Evolutionary conservation across 495 filamentous ascomycete species (phyloP).

Genomic region (Parathielavia appendiculata): DNA sequence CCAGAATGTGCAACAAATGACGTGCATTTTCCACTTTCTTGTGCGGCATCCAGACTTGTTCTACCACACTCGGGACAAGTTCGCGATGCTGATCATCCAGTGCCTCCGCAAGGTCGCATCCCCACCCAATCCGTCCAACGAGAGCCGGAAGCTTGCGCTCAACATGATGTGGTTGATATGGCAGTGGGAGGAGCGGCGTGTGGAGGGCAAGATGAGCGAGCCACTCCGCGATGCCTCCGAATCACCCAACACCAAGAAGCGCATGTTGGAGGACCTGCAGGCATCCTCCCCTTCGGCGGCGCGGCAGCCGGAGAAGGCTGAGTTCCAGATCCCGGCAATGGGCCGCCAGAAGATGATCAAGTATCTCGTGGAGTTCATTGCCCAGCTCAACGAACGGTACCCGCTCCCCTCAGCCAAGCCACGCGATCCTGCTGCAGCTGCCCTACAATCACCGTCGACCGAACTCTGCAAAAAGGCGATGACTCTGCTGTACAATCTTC

Average conservation of each 20-base stretch:
- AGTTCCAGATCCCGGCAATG: slow-evolving; percentile 61
- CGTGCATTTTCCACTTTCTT: slow-evolving; percentile 93
- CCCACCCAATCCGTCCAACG: slow-evolving; percentile 79
- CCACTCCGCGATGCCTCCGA: slow-evolving; percentile 50
- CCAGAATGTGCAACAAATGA: slow-evolving; percentile 94
- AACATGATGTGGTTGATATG: slow-evolving; percentile 86
- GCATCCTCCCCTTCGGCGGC: slow-evolving; percentile 46
- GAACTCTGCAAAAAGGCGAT: slow-evolving; percentile 85
- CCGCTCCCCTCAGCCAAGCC: slow-evolving; percentile 63
- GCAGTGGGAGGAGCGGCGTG: slow-evolving; percentile 83
- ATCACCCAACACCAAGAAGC: slow-evolving; percentile 69
- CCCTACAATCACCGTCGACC: slow-evolving; percentile 49
- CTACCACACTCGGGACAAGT: slow-evolving; percentile 89
- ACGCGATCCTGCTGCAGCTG: slow-evolving; percentile 49
- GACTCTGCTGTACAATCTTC: slow-evolving; percentile 73
- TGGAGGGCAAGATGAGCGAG: slow-evolving; percentile 48
- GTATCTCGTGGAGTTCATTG: slow-evolving; percentile 92
- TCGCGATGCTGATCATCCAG: slow-evolving; percentile 79
- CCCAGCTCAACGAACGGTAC: slow-evolving; percentile 77
- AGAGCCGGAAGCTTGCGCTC: slow-evolving; percentile 86
- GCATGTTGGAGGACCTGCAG: slow-evolving; percentile 59
- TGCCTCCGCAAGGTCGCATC: slow-evolving; percentile 83
- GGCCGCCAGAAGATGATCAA: slow-evolving; percentile 76
- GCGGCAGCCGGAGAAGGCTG: slow-evolving; percentile 52
- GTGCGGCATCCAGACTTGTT: slow-evolving; percentile 90